These are phyloP conservation scores for Euphorbia peplus DNA, from an alignment of 345 rosid genomes.

Conservation along the genomic window DNA sequence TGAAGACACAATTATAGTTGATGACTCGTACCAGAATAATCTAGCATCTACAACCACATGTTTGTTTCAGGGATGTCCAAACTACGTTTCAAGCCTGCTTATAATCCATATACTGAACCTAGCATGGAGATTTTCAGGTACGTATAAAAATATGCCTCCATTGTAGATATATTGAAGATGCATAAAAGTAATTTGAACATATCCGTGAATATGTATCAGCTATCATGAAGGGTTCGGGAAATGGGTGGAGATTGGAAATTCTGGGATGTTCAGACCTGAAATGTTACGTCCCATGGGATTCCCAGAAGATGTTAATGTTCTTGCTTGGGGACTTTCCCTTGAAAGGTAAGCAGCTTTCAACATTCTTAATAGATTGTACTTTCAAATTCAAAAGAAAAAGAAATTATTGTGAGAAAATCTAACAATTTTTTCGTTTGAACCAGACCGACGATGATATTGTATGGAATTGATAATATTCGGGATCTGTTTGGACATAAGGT, in stretches of 20 bases:
- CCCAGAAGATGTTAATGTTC: slow-evolving; percentile 79
- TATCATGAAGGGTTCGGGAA: slow-evolving; percentile 77
- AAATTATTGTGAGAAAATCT: not conserved
- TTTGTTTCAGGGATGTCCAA: slow-evolving; percentile 72
- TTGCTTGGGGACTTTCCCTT: slow-evolving; percentile 97
- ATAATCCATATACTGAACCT: slow-evolving; percentile 97
- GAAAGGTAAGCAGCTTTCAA: slow-evolving; percentile 60
- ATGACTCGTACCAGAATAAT: not conserved
- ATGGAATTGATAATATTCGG: slow-evolving; percentile 70
- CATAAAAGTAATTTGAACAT: not conserved
- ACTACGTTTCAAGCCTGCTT: slow-evolving; percentile 85
- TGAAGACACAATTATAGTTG: not conserved
- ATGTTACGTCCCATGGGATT: slow-evolving; percentile 95
- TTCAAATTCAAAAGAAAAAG: not conserved
- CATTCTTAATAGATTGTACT: slow-evolving; percentile 1
- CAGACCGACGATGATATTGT: slow-evolving; percentile 95
- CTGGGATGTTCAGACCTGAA: slow-evolving; percentile 96
- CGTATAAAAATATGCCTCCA: not conserved
- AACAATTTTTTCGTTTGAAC: slow-evolving; percentile 17
- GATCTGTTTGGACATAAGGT: slow-evolving; percentile 99
- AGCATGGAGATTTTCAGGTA: slow-evolving; percentile 98
- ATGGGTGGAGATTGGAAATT: slow-evolving; percentile 96
- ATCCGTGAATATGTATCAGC: slow-evolving; percentile 31
- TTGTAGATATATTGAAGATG: not conserved
- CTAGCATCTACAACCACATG: not conserved